Conservation (phyloP, 805 yeast species). For the Yarrowia porcina region DNA sequence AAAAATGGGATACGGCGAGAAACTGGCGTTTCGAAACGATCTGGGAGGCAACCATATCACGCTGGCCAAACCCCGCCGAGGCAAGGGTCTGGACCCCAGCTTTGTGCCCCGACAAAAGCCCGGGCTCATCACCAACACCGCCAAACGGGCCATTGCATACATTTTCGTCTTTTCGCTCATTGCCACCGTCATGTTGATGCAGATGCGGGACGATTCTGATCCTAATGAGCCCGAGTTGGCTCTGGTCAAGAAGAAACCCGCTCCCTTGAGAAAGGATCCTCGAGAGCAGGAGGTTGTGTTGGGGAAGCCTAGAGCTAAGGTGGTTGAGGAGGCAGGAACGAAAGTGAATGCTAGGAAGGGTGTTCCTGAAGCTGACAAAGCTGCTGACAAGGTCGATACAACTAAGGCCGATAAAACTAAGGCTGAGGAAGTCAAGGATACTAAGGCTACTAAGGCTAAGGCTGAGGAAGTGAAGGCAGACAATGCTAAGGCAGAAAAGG, state of each 20-base stretch:
- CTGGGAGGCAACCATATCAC: constrained; percentile 16
- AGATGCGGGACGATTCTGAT: background rate
- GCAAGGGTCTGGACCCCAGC: constrained; percentile 11
- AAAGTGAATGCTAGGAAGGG: background rate
- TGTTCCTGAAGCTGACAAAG: background rate
- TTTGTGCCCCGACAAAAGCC: constrained; percentile 23
- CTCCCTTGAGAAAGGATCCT: constrained; percentile 8
- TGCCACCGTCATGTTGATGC: constrained; percentile 2
- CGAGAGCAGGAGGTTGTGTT: constrained; percentile 9
- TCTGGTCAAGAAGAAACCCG: constrained; percentile 3
- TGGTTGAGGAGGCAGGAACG: too few relatives aligned
- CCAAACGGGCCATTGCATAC: constrained; percentile 25
- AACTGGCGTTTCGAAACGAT: constrained; percentile 25
- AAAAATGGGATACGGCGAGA: constrained; percentile 25
- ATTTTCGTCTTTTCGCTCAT: background rate
- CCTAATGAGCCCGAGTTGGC: constrained; percentile 6
- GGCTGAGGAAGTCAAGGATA: background rate
- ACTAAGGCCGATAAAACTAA: background rate
- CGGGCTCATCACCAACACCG: constrained; percentile 14
- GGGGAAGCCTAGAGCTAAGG: constrained; percentile 4
- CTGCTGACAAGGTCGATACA: background rate
- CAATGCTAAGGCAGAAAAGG: background rate
- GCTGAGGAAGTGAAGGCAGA: background rate
- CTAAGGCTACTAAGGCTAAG: background rate
- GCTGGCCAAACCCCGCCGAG: background rate